Evolutionary conservation across 2,329 filamentous ascomycete species (phyloP).

Genomic region (Monosporascus sp.): DNA sequence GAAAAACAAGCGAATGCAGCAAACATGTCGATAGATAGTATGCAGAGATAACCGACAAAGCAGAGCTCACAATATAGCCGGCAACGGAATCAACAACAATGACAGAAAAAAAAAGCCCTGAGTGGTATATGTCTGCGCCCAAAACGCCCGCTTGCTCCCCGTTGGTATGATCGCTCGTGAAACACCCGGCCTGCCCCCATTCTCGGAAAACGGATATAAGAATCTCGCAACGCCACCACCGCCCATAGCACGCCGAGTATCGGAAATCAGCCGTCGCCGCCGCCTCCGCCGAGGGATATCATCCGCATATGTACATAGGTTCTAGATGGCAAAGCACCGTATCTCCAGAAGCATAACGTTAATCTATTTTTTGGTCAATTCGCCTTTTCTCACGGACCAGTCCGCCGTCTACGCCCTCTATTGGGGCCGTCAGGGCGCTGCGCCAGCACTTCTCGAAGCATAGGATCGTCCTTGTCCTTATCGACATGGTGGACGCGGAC

Average conservation of each 20-base stretch:
- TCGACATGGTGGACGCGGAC: conserved; percentile 89
- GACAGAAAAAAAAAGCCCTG: background rate
- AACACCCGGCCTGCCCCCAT: background rate
- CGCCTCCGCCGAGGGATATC: conserved; percentile 1
- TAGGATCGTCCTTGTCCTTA: conserved; percentile 80
- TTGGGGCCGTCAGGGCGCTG: conserved; percentile 81
- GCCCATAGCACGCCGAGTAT: background rate
- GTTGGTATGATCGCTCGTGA: background rate
- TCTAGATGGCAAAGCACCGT: conserved; percentile 15
- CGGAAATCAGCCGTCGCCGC: background rate
- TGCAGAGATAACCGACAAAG: background rate
- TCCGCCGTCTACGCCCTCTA: conserved; percentile 70
- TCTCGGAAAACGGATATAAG: background rate
- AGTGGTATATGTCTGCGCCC: background rate
- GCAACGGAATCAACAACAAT: background rate
- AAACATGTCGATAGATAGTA: background rate
- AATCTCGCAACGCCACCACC: background rate
- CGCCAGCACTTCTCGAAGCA: conserved; percentile 75
- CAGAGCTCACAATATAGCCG: no score
- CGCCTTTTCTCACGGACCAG: conserved; percentile 28
- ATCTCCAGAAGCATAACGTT: conserved; percentile 11
- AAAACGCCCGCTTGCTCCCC: background rate
- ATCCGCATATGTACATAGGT: conserved; percentile 18
- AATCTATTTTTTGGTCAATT: conserved; percentile 7
- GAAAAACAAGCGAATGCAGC: background rate